phyloP scores from a whole-genome alignment of 2,329 filamentous ascomycete species.

The Aschersonia sp. region DNA sequence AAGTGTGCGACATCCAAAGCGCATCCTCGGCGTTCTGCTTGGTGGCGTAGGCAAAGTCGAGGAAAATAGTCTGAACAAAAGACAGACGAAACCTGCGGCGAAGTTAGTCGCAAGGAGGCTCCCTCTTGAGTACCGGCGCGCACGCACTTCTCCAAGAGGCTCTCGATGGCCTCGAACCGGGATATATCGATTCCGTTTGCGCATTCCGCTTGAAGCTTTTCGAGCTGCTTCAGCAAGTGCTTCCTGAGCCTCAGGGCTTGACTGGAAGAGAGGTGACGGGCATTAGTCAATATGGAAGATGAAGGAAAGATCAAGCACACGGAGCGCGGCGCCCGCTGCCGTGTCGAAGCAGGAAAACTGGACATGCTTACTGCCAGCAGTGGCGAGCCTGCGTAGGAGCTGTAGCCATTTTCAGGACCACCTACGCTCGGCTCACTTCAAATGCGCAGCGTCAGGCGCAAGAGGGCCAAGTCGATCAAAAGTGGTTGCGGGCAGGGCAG shows the following conservation, averaged over 20 bases:
- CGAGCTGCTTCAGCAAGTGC: conserved; percentile 26
- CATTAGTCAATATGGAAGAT: conserved; percentile 4
- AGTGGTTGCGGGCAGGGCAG: conserved; percentile 4
- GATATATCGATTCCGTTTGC: conserved; percentile 21
- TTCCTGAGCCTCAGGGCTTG: conserved; percentile 27
- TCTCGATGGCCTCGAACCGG: conserved; percentile 28
- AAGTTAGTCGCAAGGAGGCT: background rate
- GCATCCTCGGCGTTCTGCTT: conserved; percentile 49
- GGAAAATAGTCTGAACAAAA: conserved; percentile 58
- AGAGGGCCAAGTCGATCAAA: background rate
- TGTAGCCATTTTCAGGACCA: conserved; percentile 4
- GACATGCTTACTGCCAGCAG: conserved; percentile 22
- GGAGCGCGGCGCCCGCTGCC: background rate
- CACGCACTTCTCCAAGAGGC: conserved; percentile 17
- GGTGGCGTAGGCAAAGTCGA: conserved; percentile 53
- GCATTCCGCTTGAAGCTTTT: conserved; percentile 22
- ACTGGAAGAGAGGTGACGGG: conserved; percentile 11
- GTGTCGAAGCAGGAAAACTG: background rate
- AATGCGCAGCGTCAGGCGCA: conserved; percentile 4
- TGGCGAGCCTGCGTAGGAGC: conserved; percentile 14
- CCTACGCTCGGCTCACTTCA: background rate
- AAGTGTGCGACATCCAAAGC: conserved; percentile 67
- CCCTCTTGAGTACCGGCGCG: conserved; percentile 14
- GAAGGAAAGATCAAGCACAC: background rate
- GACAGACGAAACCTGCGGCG: conserved; percentile 42